Conservation (phyloP, 129 eudicot species). For the Centaurea solstitialis region DNA sequence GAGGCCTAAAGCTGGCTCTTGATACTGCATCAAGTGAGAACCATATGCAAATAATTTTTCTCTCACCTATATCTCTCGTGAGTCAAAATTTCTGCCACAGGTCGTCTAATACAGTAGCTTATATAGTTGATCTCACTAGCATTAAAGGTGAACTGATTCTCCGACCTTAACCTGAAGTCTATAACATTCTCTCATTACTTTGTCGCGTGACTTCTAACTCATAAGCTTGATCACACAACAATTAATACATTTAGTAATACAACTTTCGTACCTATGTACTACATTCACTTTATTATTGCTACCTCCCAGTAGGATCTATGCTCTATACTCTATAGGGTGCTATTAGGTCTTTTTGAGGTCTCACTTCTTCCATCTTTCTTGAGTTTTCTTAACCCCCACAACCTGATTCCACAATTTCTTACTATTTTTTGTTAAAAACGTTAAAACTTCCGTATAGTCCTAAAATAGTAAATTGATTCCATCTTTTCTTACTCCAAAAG, state of each 20-base stretch:
- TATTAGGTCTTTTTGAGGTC: not conserved
- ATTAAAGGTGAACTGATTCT: not conserved
- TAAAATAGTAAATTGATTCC: not conserved
- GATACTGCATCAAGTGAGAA: not conserved
- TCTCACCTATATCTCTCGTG: not conserved
- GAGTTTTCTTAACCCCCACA: not conserved
- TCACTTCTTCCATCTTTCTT: not conserved
- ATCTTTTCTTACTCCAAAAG: not conserved
- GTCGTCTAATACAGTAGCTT: not conserved
- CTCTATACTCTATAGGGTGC: not conserved
- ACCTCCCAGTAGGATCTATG: not conserved
- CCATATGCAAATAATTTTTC: not conserved
- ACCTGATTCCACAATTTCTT: not conserved
- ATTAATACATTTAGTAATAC: not conserved
- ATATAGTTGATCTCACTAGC: not conserved
- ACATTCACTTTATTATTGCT: not conserved
- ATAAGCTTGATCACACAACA: not conserved
- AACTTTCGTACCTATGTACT: not conserved
- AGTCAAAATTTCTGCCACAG: not conserved
- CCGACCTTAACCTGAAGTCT: not conserved
- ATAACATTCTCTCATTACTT: not conserved
- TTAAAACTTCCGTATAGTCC: not conserved
- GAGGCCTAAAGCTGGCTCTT: not conserved
- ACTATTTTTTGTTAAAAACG: not conserved
- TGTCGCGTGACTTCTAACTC: not conserved